Conservation (phyloP, 2,329 filamentous ascomycete species). For the Aureobasidium sp. region DNA sequence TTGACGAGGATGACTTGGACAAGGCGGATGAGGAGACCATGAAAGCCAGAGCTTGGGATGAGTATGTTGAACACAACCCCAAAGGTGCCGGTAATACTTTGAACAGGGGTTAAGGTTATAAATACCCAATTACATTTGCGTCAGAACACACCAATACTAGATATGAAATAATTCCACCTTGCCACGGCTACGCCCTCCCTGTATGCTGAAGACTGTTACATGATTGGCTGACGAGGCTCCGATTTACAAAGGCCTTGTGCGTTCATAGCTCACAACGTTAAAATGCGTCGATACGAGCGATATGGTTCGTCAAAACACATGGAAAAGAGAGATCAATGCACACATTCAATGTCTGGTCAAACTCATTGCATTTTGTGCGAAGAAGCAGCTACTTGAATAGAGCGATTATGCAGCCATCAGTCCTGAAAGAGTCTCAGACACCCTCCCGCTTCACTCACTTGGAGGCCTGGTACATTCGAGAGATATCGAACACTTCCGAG, state of each 20-base stretch:
- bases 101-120: slow-evolving; percentile 54
- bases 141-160: too few relatives aligned
- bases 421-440: not conserved
- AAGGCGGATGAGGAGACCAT: slow-evolving; percentile 81
- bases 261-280: too few relatives aligned
- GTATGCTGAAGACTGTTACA: too few relatives aligned
- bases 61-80: slow-evolving; percentile 83
- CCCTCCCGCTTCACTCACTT: too few relatives aligned
- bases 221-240: too few relatives aligned
- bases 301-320: too few relatives aligned
- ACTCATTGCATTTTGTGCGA: not conserved
- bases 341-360: not conserved
- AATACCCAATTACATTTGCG: not conserved
- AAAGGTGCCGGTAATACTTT: slow-evolving; percentile 76
- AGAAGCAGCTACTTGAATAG: too few relatives aligned
- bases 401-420: not conserved
- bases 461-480: not conserved
- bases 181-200: too few relatives aligned
- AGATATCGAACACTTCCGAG: not conserved
- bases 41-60: slow-evolving; percentile 93
- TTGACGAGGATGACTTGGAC: slow-evolving; percentile 86
- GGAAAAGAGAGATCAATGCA: too few relatives aligned
- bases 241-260: too few relatives aligned
- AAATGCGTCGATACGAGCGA: too few relatives aligned
- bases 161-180: too few relatives aligned